Evolutionary conservation across 2,329 filamentous ascomycete genomes (phyloP), one percentile per base, ranked within the genome.

Genomic region (Ceratocystis colombiana): DNA sequence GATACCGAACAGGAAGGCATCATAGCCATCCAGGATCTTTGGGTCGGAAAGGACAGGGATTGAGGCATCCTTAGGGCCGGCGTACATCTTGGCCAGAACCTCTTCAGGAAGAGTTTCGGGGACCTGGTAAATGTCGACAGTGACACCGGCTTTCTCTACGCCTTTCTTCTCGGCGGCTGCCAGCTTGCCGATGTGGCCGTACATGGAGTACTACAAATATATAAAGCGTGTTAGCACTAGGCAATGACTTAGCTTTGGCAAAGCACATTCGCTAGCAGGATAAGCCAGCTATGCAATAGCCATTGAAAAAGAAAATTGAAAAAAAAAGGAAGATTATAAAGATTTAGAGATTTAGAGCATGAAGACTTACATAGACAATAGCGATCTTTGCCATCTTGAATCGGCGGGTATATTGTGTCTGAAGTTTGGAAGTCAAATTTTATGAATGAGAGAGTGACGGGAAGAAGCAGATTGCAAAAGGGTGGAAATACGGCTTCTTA

Each of bases 121-220:
- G 74, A 97, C 81, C 86, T 96, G 91, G 84, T 80, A 96, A 74
- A 97, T 75, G 73, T 93, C 88, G 77, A 80, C 90, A 57, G 80
- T 79, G 70, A 92, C 92, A 70, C 94, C 94, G 70, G 90, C 91
- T 73, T 87, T 85, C 79, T 92, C 87, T 73, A 96, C 89, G 74
- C 94, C 94, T 73, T 83, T 85, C 82, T 92, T 89, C 81, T 97
- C 92, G 70, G 91, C 90, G 76, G 94, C 86, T 73, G 93, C 94
- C 72, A 96, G 77, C 74, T 86, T 79, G 77, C 82, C 79, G 78
- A 96, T 88, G 79, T 96, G 92, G 78, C 94, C 93, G 79, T 94
- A 96, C 84, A 91, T 89, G 71, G 90, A 95, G 80, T 96, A 96
- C 89, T 94, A 69, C 44, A n/a, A 2, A 50, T 20, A 33, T 6